Conservation (phyloP, 139 green algal species). For the Chlorella sp. region DNA sequence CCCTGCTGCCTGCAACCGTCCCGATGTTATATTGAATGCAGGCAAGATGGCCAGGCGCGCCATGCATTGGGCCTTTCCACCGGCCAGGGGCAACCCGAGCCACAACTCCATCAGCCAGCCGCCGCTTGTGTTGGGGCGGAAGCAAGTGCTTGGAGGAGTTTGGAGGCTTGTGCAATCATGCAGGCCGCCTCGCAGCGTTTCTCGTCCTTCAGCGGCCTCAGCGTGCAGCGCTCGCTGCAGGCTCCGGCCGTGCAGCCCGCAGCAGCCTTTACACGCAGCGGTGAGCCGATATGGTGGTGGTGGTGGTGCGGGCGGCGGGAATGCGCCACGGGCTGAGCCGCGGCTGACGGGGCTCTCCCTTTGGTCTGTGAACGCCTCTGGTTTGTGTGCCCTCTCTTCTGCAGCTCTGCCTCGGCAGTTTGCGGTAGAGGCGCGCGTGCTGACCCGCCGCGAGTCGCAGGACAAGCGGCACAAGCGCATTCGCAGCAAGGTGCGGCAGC, state of each 20-base stretch:
- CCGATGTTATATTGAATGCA: too few species aligned
- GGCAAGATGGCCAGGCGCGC: too few species aligned
- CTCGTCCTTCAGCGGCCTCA: conserved; percentile 33
- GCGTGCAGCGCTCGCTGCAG: not conserved
- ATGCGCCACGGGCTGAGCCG: not conserved
- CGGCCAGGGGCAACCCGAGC: not conserved
- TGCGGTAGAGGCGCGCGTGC: conserved; percentile 20
- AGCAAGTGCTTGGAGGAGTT: not conserved
- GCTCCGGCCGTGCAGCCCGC: conserved; percentile 33
- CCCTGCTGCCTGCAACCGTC: too few species aligned
- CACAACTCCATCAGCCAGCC: not conserved
- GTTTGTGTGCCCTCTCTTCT: not conserved
- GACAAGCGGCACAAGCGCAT: conserved; percentile 72
- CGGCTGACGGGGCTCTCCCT: not conserved
- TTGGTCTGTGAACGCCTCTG: not conserved
- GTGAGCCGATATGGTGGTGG: conserved; percentile 1
- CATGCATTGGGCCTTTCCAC: too few species aligned
- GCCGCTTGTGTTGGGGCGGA: not conserved
- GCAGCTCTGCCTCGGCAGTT: conserved; percentile 30
- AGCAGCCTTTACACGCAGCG: conserved; percentile 29
- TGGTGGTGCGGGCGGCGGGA: not conserved
- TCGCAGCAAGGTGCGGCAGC: conserved; percentile 66
- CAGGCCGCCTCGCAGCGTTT: conserved; percentile 32
- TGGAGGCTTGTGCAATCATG: conserved; percentile 10
- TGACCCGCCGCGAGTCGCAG: conserved; percentile 42